Evolutionary conservation across 352 stramenopile genomes (phyloP).

Genomic region (Phytophthora uliginosa): DNA sequence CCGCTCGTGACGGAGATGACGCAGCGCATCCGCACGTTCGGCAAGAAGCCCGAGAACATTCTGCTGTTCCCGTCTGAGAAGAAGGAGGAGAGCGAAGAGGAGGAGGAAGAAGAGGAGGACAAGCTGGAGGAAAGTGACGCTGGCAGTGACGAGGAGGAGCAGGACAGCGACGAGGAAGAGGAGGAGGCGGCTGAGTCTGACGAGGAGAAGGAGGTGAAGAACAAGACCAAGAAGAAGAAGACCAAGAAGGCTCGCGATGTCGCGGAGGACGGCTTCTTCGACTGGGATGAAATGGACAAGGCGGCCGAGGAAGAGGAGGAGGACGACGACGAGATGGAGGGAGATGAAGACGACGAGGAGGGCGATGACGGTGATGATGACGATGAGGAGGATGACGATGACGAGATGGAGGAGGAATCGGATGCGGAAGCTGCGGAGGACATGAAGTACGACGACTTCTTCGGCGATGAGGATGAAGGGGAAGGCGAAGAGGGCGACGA

Average conservation of each 20-base stretch:
- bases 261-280: conserved; percentile 85
- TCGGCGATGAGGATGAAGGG: conserved; percentile 52
- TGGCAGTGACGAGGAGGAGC: conserved; percentile 28
- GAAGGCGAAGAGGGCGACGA: conserved; percentile 54
- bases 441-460: conserved; percentile 76
- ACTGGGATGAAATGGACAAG: conserved; percentile 92
- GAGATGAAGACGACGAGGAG: conserved; percentile 43
- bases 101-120: conserved; percentile 38
- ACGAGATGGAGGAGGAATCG: conserved; percentile 59
- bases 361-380: conserved; percentile 50
- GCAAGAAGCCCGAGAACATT: conserved; percentile 69
- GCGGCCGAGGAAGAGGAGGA: conserved; percentile 80
- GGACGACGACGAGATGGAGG: conserved; percentile 46
- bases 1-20: conserved; percentile 75
- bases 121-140: conserved; percentile 37
- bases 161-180: conserved; percentile 42
- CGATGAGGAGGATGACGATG: conserved; percentile 63
- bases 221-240: conserved; percentile 51
- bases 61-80: conserved; percentile 65
- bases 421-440: conserved; percentile 66
- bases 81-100: conserved; percentile 39
- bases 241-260: conserved; percentile 73
- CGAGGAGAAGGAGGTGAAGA: conserved; percentile 41
- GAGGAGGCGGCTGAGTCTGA: conserved; percentile 21
- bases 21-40: conserved; percentile 77